Base-by-base conservation (phyloP, 2,329 filamentous ascomycete genomes). In the Penicillium oxalicum region DNA sequence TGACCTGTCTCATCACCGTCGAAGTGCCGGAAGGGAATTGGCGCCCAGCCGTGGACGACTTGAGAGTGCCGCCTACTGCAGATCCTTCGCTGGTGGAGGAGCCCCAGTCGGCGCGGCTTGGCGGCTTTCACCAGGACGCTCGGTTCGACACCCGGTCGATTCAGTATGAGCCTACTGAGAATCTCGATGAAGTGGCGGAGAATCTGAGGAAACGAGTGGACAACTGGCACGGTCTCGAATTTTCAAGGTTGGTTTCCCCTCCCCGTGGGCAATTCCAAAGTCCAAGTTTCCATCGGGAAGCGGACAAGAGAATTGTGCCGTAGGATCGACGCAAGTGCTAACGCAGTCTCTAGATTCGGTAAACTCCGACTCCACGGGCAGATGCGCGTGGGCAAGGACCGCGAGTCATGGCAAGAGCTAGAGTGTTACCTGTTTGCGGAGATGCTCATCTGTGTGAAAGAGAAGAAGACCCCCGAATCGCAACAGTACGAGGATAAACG, bases 361-460 rank as follows among this genome's bases (percentile, higher is more conserved):
- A 95, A 93, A 65, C 77, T 98, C 56, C 83, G 91, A 29, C 75
- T 97, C 29, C 91, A 95, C 62, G 91, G 90, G 27, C 91, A 86
- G 2, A 82, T 98, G 49, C 84, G 88, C 45, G 93, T 98, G 24
- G 93, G 93, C 60, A 98, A 98, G 71, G 93, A 98, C 69, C 90
- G 90, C 58, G 79, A 91, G 56, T 91, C 91, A 5, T 98, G 93
- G 93, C 93, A 98, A 74, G 93, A 97, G 67, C 74, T 98, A 47
- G 91, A 98, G 68, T 98, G 93, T 69, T 98, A 89, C 67, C 79
- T 98, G 28, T 98, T 98, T 65, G 88, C 87, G 4, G 93, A 98
- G 73, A 98, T 98, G 93, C 86, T 98, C 61, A 98, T 98, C 56
- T 98, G 93, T 65, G 90, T 98, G 52, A 98, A 97, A 71, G 93